A percentile compares a stretch with the other conserved stretches of the same genome.
Evolutionary conservation across 306 rosid genomes (phyloP).

Genomic region (Lithocarpus polystachyus): DNA sequence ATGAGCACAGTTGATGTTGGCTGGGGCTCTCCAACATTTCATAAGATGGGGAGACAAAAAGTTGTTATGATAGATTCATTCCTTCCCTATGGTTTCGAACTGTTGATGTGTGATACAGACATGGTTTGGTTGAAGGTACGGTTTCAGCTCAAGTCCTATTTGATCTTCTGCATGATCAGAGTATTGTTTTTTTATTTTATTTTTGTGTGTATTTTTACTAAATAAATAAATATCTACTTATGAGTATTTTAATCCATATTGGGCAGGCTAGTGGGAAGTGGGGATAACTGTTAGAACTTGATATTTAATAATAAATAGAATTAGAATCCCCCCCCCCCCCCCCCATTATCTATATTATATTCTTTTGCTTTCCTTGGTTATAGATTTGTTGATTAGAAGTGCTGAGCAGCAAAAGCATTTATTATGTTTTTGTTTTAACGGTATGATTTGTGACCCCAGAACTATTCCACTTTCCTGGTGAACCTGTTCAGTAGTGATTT

Average conservation of each 20-base stretch:
- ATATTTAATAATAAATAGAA: not conserved
- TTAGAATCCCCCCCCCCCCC: not conserved
- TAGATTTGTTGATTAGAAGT: not conserved
- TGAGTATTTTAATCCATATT: not conserved
- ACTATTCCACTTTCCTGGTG: not conserved
- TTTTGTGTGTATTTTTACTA: not conserved
- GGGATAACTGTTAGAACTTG: too few species aligned
- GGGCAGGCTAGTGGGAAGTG: not conserved
- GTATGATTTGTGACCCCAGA: not conserved
- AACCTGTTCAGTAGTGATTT: not conserved
- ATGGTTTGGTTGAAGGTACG: constrained; percentile 98
- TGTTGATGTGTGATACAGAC: constrained; percentile 98
- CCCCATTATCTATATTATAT: not conserved
- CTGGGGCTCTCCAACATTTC: constrained; percentile 97
- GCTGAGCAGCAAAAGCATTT: not conserved
- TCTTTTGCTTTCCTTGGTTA: not conserved
- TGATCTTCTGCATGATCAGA: not conserved
- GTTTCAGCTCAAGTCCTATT: not conserved
- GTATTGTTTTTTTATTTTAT: not conserved
- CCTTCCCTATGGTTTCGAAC: constrained; percentile 78
- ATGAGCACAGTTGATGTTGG: constrained; percentile 97
- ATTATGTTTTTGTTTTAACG: not conserved
- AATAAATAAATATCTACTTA: not conserved
- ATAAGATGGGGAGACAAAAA: constrained; percentile 98
- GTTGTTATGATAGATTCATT: constrained; percentile 79